A percentile compares a stretch with the other conserved stretches of the same genome.
phyloP scores from a whole-genome alignment of 1,284 basidiomycete species.

The Cystobasidium pallidum region DNA sequence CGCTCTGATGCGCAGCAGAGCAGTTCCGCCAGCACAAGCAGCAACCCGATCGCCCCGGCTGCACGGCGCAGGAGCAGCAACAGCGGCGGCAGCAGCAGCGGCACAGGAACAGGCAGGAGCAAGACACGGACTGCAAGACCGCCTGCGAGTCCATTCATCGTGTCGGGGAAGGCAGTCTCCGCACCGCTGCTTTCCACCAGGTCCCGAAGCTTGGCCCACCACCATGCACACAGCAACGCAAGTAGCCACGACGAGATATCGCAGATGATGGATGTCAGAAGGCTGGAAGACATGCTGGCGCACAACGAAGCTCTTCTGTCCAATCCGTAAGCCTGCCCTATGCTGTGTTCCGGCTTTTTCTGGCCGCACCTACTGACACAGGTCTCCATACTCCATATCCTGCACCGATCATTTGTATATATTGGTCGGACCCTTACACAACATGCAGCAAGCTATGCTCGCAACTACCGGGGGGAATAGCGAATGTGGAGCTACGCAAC shows the following conservation, averaged over 20 bases:
- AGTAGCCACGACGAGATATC: slow-evolving; percentile 9
- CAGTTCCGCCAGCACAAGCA: slow-evolving; percentile 4
- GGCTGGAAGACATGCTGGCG: slow-evolving; percentile 34
- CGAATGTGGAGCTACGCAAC: slow-evolving; percentile 15
- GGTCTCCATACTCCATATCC: too few relatives aligned
- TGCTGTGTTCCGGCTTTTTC: too few relatives aligned
- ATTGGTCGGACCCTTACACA: too few relatives aligned
- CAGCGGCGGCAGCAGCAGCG: slow-evolving; percentile 1
- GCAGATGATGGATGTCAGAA: slow-evolving; percentile 15
- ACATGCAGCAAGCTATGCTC: slow-evolving; percentile 27
- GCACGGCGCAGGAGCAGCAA: slow-evolving; percentile 30
- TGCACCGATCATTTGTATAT: slow-evolving; percentile 4
- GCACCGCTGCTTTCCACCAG: not conserved
- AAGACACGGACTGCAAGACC: slow-evolving; percentile 32
- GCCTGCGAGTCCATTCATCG: slow-evolving; percentile 26
- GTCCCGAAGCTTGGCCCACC: slow-evolving; percentile 1
- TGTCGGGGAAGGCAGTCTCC: slow-evolving; percentile 20
- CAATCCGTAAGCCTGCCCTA: slow-evolving; percentile 21
- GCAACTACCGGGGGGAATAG: slow-evolving; percentile 21
- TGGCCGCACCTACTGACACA: not conserved
- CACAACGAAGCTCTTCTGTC: slow-evolving; percentile 22
- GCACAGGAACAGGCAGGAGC: slow-evolving; percentile 6
- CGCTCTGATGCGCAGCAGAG: not conserved
- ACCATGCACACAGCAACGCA: slow-evolving; percentile 1
- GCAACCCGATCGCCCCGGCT: slow-evolving; percentile 14